Base-by-base conservation (phyloP, 345 rosid species). In the Brassica rapa region DNA sequence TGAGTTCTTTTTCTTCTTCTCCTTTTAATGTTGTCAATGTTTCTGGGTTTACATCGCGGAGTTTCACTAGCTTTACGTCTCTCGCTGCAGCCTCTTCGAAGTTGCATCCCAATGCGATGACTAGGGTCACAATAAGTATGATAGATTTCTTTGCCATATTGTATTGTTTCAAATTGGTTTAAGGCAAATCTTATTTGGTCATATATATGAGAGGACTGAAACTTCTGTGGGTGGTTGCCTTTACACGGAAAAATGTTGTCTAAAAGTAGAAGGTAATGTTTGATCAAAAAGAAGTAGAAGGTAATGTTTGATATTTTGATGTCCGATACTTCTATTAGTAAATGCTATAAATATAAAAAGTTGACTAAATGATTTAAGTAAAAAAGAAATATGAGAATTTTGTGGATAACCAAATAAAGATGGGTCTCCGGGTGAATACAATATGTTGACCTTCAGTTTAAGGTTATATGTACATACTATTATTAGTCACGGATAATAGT, bases 61-160 rank as follows among this genome's bases (percentile, higher is more conserved):
- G 71, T 66, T 80, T 80, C n/a, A 80, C 66, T 37, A 74, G 71
- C 5, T 55, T 19, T 46, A 80, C 82, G 23, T 80, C 82, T 80
- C 82, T 74, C 5, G 82, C 79, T 55, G 8, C 56, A 37, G 59
- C 75, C 24, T 62, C 61, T 2, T 74, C 19, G 19, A 68, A 19
- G 66, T n/a, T 68, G 51, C 71, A 80, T 62, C 61, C 71, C 30
- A 80, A 55, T 68, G 62, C 3, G 10, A 80, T 69, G 75, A 74
- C 29, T 39, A 79, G 27, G 9, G 70, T 23, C 68, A 68, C 62
- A 11, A 80, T 19, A 49, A 80, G 3, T 68, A 62, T 33, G 51
- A 55, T 35, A 79, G 59, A 16, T 62, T 25, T 53, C 0, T 62
- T 55, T 51, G 66, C 79, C 82, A 80, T 53, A 68, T 49, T n/a